Conservation (phyloP, 2,329 filamentous ascomycete genomes). For the Botrytis aclada region DNA sequence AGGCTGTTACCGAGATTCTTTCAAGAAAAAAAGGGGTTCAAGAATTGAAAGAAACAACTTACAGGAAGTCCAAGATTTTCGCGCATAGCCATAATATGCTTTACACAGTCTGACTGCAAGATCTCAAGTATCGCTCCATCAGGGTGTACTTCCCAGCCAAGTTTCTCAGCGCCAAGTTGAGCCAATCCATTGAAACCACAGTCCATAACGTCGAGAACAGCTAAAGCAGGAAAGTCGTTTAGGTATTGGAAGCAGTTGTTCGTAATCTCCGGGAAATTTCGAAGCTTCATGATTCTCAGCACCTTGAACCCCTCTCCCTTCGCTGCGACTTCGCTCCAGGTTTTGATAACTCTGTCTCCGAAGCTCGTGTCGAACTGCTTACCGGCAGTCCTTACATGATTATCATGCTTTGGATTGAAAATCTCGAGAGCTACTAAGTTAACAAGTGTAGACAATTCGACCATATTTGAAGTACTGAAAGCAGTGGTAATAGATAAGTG, state of each 20-base stretch:
- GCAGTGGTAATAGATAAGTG: constrained; percentile 34
- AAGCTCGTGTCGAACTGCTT: constrained; percentile 19
- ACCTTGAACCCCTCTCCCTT: constrained; percentile 33
- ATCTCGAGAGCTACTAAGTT: constrained; percentile 38
- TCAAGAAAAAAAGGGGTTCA: not conserved
- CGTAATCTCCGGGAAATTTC: constrained; percentile 34
- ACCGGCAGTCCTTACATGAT: not conserved
- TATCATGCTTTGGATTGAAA: constrained; percentile 19
- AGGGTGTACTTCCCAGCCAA: constrained; percentile 31
- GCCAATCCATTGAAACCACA: constrained; percentile 27
- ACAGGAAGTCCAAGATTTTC: constrained; percentile 10
- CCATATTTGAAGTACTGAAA: constrained; percentile 31
- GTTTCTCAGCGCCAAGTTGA: constrained; percentile 16
- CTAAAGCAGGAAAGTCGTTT: constrained; percentile 35
- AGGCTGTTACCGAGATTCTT: not conserved
- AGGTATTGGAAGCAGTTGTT: constrained; percentile 34
- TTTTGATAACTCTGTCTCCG: constrained; percentile 34
- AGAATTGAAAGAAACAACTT: not conserved
- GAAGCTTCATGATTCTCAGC: constrained; percentile 36
- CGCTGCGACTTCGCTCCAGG: constrained; percentile 34
- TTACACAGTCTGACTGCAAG: constrained; percentile 29
- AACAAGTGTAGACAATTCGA: constrained; percentile 34
- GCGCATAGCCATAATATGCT: constrained; percentile 25
- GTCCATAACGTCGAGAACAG: constrained; percentile 34
- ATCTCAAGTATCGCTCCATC: constrained; percentile 23